Evolutionary conservation across 2,329 filamentous ascomycete genomes (phyloP), one percentile per base, ranked within the genome.

Genomic region (Xylaria sp.): DNA sequence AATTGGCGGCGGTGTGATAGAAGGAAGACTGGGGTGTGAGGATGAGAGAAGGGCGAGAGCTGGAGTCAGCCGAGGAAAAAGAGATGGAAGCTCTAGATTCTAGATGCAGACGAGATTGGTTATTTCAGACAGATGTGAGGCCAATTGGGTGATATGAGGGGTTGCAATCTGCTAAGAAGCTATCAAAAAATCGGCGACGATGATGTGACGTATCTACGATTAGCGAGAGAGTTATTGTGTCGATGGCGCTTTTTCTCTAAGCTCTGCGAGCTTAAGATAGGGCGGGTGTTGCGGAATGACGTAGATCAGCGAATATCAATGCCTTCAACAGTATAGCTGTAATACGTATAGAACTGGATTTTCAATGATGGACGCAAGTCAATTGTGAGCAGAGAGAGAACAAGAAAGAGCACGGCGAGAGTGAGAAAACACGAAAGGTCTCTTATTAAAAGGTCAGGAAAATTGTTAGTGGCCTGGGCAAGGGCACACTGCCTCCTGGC

Each of bases 261-360:
- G 60, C 44, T 33, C 51, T 48, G 28, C 11, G 33, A 64, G 51
- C 28, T 51, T 28, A 28, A 42, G 38, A 31, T 38, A 13, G 33
- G 26, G 28, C n/a, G 51, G 51, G 36, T 63, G 59, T 59, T 54
- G 58, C 57, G 56, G 40, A 65, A 70, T 70, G 68, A 70, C 68
- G 68, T 68, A 70, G 48, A 26, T 17, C 13, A 9, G 58, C 9
- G 69, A 67, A 60, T 67, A 71, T 69, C 69, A 65, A 69, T 71
- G 58, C 69, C 69, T 44, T 56, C 56, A 56, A 36, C 51, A 69
- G 66, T 46, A 62, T 59, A 65, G 62, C 51, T 65, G 49, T 31
- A 56, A 49, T n/a, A 10, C 33, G 59, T 33, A 40, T 46, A 13
- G 5, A 20, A 11, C 59, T 26, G 23, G 54, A 57, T 36, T 28